A percentile compares a stretch with the other conserved stretches of the same genome.
These are phyloP conservation scores for Vachellia collinsii DNA, from an alignment of 306 rosid genomes.

Conservation along the genomic window DNA sequence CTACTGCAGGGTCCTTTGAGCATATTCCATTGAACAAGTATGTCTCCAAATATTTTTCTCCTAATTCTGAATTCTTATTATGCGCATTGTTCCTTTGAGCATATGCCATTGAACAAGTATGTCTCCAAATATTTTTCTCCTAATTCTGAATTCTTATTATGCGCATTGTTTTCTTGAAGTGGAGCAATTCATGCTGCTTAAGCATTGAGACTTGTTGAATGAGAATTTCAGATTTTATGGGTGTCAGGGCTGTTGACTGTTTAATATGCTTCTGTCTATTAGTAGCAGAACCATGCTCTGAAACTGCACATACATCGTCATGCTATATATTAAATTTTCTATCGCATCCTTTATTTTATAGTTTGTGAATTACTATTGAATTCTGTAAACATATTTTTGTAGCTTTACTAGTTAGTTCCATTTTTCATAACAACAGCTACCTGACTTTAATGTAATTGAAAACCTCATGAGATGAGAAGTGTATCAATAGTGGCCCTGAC, in stretches of 20 bases:
- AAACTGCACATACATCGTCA: neutral
- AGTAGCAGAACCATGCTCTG: neutral
- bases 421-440: neutral
- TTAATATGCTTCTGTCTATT: neutral
- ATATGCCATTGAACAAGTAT: constrained; percentile 81
- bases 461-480: too few species aligned
- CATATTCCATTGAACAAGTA: too few species aligned
- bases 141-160: neutral
- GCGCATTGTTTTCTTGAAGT: neutral
- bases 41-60: too few species aligned
- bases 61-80: too few species aligned
- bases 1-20: constrained; percentile 84
- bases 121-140: constrained; percentile 32
- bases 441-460: too few species aligned
- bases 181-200: neutral
- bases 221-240: neutral
- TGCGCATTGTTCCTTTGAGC: too few species aligned
- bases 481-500: too few species aligned
- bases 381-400: neutral
- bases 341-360: neutral
- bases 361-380: neutral
- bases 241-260: neutral
- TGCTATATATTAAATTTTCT: neutral
- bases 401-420: neutral
- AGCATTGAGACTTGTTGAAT: neutral